Evolutionary conservation across 192 early-diverging fungal genomes (phyloP), one percentile per base, ranked within the genome.

Genomic region (Coemansia sp.): DNA sequence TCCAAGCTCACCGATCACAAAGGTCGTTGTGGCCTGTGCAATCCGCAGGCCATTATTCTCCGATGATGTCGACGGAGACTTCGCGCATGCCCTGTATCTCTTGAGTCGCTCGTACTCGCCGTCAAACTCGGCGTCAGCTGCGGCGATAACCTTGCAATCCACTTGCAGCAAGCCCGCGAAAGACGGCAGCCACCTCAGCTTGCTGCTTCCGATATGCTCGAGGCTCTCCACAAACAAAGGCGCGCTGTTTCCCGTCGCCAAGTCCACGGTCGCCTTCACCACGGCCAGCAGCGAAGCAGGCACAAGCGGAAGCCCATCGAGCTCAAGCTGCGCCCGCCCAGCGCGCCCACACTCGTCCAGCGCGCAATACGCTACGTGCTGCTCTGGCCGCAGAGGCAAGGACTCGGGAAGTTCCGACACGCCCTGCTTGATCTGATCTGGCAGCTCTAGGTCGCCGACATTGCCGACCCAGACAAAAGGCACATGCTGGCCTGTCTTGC

Each of bases 381-480:
- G 52, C 27, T 13, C 39, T 18, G 39, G 13, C 39, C 6, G 11
- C 39, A 42, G 39, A 42, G 39, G 39, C 8, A 18, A 3, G 0
- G 39, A 42, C 13, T 18, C 39, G 3, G 39, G 16, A 42, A 42
- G 9, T 13, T 42, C 16, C 39, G 9, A 10, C 11, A 42, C 39
- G 16, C 39, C 39, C 6, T 42, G 8, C 16, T 29, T 54, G 25
- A 54, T 30, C 28, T n/a, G 22, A 54, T 42, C 39, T 13, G 14
- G 6, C 8, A 13, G 39, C 19, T 51, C 49, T 25, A 51, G 9
- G 1, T 51, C 2, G 1, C 32, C 29, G n/a, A 30, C 30, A 27
- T 30, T 7, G 16, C 74, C 74, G 3, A 60, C 55, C 74, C 74
- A 76, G 19, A 76, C 69, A 19, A 55, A 67, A n/a, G 73, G 73